Base-by-base conservation (phyloP, 257 asterid species). In the Nicotiana noctiflora region DNA sequence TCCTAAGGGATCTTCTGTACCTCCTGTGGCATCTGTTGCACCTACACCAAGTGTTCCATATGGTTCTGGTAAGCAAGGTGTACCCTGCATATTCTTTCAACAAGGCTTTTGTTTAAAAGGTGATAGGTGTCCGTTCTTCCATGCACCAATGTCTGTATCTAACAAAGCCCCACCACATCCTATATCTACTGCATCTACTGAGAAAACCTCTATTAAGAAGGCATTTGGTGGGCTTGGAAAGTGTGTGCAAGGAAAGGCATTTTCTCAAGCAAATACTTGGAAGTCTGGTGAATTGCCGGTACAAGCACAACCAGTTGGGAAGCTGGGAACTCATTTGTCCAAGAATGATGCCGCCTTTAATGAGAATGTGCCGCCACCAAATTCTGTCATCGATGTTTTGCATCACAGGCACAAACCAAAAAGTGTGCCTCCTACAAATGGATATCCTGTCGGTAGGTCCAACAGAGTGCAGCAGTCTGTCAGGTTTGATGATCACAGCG, bases 121-220 rank as follows among this genome's bases (percentile, higher is more conserved):
- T 23, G 96, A 94, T 85, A 90, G 97, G 94, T 94, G 98, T 83
- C 92, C 90, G 2, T 94, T 91, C 81, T 86, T 89, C 80, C 98
- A 94, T 66, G 87, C 80, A 46, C 94, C 97, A 53, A 84, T 80
- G 66, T 70, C 90, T 74, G 70, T 81, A 79, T 87, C 74, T 78
- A 89, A 84, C 82, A 91, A 94, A 91, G 84, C 82, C 75, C 52
- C 86, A 19, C 85, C 79, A 21, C 80, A 79, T 46, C 85, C 56
- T 70, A 82, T 72, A 64, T 76, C 82, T 61, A 46, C 63, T 56
- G 31, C 79, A 11, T 27, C 81, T 21, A 8, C 82, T 25, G 82
- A 84, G 49, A 81, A 86, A 61, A 61, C 77, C 9, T 13, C 66
- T 37, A 61, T 80, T 19, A 84, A 81, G 79, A 85, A 82, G 82